Percentiles rank a stretch among this genome's conserved stretches.
phyloP scores from a whole-genome alignment of 169 alveolate species.

The Plasmodium falciparum region DNA sequence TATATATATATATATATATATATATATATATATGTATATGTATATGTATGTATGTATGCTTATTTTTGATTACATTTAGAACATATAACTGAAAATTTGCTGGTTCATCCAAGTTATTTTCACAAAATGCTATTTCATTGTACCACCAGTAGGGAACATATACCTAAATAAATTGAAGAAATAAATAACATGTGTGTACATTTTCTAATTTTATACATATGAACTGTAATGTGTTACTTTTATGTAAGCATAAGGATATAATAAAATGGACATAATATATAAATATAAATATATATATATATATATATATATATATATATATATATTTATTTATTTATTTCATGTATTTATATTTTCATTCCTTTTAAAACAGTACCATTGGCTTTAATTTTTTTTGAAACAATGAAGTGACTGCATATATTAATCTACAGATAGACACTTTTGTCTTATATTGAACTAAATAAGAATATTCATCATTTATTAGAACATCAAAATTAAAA shows the following conservation, averaged over 20 bases:
- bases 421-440: conserved; percentile 41
- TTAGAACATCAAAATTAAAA: conserved; percentile 56
- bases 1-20: not conserved
- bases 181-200: conserved; percentile 6
- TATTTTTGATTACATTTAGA: conserved; percentile 26
- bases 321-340: not conserved
- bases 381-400: conserved; percentile 40
- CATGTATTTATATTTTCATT: no score
- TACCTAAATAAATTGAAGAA: conserved; percentile 21
- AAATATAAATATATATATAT: not conserved
- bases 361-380: conserved; percentile 33
- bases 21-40: conserved; percentile 8
- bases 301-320: conserved; percentile 4
- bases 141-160: conserved; percentile 77
- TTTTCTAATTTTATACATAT: not conserved
- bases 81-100: conserved; percentile 44
- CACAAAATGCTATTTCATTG: conserved; percentile 38
- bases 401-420: conserved; percentile 65
- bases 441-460: conserved; percentile 58
- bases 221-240: not conserved
- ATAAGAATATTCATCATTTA: conserved; percentile 60
- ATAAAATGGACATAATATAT: no score
- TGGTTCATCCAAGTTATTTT: conserved; percentile 36
- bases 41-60: not conserved
- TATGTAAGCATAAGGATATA: no score